These are phyloP conservation scores for Cyclotella sp. DNA, from an alignment of 108 stramenopile genomes.

Conservation along the genomic window DNA sequence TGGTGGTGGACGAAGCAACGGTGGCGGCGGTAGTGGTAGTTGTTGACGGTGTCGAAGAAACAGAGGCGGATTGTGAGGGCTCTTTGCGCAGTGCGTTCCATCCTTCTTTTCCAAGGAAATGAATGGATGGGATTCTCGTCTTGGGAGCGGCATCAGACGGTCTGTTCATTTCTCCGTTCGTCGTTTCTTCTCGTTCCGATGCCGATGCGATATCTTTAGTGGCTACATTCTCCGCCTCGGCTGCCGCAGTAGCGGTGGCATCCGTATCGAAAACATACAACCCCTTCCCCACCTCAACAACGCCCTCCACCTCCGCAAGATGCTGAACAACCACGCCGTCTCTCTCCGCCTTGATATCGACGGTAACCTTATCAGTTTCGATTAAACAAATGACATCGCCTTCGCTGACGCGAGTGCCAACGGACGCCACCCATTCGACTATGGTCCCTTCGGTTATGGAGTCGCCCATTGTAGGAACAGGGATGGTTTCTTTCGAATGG, in stretches of 20 bases:
- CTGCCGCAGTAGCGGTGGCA: slow-evolving; percentile 46
- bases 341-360: slow-evolving; percentile 89
- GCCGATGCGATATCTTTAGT: slow-evolving; percentile 29
- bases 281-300: slow-evolving; percentile 81
- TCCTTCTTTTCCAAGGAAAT: slow-evolving; percentile 93
- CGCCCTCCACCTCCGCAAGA: slow-evolving; percentile 81
- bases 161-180: slow-evolving; percentile 13
- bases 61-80: slow-evolving; percentile 6
- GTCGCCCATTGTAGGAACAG: slow-evolving; percentile 88
- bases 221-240: slow-evolving; percentile 15
- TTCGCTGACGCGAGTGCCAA: slow-evolving; percentile 76
- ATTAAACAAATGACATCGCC: slow-evolving; percentile 90
- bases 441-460: slow-evolving; percentile 79
- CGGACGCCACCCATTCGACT: slow-evolving; percentile 81
- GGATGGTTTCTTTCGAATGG: slow-evolving; percentile 65
- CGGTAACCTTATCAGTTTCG: slow-evolving; percentile 94
- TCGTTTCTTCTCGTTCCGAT: slow-evolving; percentile 10
- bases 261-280: slow-evolving; percentile 87
- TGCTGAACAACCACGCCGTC: slow-evolving; percentile 80
- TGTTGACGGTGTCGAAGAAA: slow-evolving; percentile 23
- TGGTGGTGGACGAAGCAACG: slow-evolving; percentile 2
- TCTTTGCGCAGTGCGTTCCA: slow-evolving; percentile 54
- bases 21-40: background rate
- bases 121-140: slow-evolving; percentile 78
- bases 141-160: slow-evolving; percentile 17